A percentile compares a stretch with the other conserved stretches of the same genome.
These are phyloP conservation scores for Rhizopus microsporus DNA, from an alignment of 371 early-diverging fungal species.

Conservation along the genomic window DNA sequence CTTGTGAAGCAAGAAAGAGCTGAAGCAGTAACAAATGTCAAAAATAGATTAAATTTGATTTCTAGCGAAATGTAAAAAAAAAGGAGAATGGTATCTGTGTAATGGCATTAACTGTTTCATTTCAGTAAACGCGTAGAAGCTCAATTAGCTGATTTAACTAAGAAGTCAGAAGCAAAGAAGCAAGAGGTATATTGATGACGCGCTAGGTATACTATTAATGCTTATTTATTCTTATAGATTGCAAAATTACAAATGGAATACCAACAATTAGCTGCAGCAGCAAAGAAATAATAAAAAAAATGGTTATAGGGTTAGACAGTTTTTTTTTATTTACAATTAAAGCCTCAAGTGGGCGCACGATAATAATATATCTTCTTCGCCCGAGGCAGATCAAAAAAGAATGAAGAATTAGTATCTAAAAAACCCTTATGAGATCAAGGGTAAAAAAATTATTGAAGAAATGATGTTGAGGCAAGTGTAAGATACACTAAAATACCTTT, in stretches of 20 bases:
- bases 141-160: constrained; percentile 74
- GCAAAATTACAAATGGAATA: constrained; percentile 36
- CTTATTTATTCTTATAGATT: constrained; percentile 24
- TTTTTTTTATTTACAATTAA: background rate
- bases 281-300: constrained; percentile 9
- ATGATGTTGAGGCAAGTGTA: no score
- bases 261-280: constrained; percentile 25
- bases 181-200: constrained; percentile 54
- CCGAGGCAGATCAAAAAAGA: no score
- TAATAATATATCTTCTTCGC: no score
- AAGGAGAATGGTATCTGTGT: background rate
- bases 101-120: background rate
- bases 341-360: no score
- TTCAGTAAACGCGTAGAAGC: constrained; percentile 80
- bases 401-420: no score
- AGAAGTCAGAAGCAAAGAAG: constrained; percentile 81
- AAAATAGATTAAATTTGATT: constrained; percentile 93
- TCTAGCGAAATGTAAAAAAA: constrained; percentile 77
- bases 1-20: constrained; percentile 88
- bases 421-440: no score
- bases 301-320: background rate
- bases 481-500: no score
- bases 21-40: constrained; percentile 88
- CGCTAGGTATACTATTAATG: background rate
- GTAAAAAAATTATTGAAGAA: no score